Percentiles rank a stretch among this genome's conserved stretches.
Conservation (phyloP, 1,284 basidiomycete species). For the Sanghuangporus baumii region DNA sequence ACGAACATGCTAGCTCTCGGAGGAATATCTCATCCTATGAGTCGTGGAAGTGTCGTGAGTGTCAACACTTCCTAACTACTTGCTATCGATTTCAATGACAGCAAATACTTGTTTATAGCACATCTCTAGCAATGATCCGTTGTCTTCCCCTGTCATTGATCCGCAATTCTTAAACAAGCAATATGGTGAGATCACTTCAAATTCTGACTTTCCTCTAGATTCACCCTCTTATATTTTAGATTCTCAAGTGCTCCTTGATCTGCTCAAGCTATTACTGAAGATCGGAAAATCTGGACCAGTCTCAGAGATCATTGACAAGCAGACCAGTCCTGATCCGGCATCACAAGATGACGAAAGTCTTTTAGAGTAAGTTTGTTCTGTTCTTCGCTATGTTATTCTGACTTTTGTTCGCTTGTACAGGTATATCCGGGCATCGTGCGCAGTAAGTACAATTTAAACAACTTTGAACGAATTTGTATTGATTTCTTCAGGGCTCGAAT, state of each 20-base stretch:
- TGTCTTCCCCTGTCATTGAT: background rate
- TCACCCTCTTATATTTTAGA: background rate
- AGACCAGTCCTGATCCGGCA: background rate
- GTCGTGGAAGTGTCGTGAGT: background rate
- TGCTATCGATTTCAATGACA: background rate
- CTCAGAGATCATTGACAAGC: background rate
- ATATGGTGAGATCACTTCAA: background rate
- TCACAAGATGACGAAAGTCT: background rate
- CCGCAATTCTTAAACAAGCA: background rate
- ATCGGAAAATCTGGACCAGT: background rate
- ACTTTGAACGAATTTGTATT: background rate
- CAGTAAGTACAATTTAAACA: background rate
- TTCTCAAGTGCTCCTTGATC: background rate
- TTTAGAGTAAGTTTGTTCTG: background rate
- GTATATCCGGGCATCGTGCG: background rate
- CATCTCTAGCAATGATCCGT: background rate
- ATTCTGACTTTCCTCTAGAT: background rate
- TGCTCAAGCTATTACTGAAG: background rate
- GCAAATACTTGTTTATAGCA: background rate
- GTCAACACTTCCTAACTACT: background rate
- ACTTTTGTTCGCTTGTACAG: background rate
- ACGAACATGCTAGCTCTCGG: no score
- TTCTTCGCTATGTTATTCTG: background rate
- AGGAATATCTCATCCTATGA: background rate
- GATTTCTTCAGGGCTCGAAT: background rate